Evolutionary conservation across 371 early-diverging fungal genomes (phyloP), one percentile per base, ranked within the genome.

Genomic region (Rhizopus arrhizus): DNA sequence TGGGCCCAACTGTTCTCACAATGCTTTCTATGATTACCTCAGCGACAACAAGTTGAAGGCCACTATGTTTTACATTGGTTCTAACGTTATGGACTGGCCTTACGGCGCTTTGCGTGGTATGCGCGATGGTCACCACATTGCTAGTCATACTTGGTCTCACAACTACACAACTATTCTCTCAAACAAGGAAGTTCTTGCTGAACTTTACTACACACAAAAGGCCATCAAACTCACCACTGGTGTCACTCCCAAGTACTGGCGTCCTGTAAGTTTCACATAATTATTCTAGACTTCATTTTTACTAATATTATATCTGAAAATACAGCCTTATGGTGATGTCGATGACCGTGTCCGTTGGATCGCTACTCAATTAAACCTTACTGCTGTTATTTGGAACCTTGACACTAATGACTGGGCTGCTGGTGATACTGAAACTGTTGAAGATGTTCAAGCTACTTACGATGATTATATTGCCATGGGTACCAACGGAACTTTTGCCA

Each of bases 81-180:
- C 82, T 35, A 77, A 77, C 35, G 77, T 77, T 32, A 13, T 75
- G 36, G 69, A 72, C 49, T 80, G 76, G 75, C 81, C 81, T 13
- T 73, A 74, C 48, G 83, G 61, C 70, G 83, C 74, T 66, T 74
- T 69, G 70, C 76, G 79, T 65, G 79, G 79, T 70, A 65, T 78
- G 40, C 45, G 51, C 28, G 79, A 78, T 53, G 89, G 82, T 22
- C 83, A 83, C 56, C 75, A 73, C 16, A 72, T 84, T 41, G 73
- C 73, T 58, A 61, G 61, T 28, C 85, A 84, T 66, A 82, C 85
- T 28, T 84, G 85, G 85, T 78, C 81, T 41, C 89, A 88, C 60
- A 76, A 69, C 13, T 54, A 64, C 13, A 74, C 84, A 66, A 83
- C 86, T 33, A 74, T 81, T 10, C 64, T 81, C 55, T 69, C 77